These are phyloP conservation scores for Achlya hypogyna DNA, from an alignment of 352 stramenopile species.

Conservation along the genomic window DNA sequence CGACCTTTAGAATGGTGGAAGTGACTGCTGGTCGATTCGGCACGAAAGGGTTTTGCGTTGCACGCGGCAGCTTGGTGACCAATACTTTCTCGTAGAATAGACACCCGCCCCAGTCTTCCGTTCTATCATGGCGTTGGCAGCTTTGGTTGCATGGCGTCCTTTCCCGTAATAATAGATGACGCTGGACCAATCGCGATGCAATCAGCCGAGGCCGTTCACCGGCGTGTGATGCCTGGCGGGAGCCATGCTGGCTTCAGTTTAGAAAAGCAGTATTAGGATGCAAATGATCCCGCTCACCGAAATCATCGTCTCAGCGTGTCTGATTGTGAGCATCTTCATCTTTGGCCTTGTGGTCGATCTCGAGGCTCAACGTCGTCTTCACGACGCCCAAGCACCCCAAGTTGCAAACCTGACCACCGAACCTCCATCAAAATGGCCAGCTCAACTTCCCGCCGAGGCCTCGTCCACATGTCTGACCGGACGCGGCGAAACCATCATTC, in stretches of 20 bases:
- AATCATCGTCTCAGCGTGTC: conserved; percentile 17
- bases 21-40: too few species aligned
- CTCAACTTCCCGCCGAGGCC: background rate
- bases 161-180: too few species aligned
- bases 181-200: too few species aligned
- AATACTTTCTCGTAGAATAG: too few species aligned
- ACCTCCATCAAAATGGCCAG: background rate
- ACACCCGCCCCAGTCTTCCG: background rate
- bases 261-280: too few species aligned
- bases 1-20: too few species aligned
- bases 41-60: too few species aligned
- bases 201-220: too few species aligned
- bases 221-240: too few species aligned
- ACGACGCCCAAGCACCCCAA: background rate
- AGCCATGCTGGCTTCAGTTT: too few species aligned
- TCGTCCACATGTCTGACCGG: background rate
- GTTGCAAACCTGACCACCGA: background rate
- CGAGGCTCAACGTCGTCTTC: conserved; percentile 11
- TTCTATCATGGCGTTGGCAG: background rate
- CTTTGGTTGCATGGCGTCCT: too few species aligned
- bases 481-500: background rate
- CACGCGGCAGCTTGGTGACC: too few species aligned
- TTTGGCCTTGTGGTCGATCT: conserved; percentile 19
- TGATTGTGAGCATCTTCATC: conserved; percentile 18
- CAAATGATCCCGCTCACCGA: conserved; percentile 18